Evolutionary conservation across 192 early-diverging fungal genomes (phyloP).

Genomic region (Pilobolus umbonatus): DNA sequence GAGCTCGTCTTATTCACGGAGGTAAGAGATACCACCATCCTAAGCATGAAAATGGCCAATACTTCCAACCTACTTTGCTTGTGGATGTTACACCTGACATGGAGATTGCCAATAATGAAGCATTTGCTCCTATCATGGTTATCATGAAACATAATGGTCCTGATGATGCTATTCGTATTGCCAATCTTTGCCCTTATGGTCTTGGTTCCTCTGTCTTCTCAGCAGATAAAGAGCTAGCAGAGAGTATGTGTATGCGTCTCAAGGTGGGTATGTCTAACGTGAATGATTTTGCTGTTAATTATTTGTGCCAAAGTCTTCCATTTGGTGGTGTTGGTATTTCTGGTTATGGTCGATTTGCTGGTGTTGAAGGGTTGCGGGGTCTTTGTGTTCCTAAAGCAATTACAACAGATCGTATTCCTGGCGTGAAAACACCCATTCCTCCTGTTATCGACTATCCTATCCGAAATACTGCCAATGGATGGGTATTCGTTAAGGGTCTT

Average conservation of each 20-base stretch:
- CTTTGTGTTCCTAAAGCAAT: constrained; percentile 65
- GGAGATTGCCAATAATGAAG: constrained; percentile 70
- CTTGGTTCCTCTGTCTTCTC: constrained; percentile 81
- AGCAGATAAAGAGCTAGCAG: constrained; percentile 54
- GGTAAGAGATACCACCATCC: constrained; percentile 69
- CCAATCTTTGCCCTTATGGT: constrained; percentile 69
- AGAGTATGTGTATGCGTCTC: constrained; percentile 54
- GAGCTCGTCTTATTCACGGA: constrained; percentile 67
- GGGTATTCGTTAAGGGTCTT: constrained; percentile 52
- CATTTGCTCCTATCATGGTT: constrained; percentile 79
- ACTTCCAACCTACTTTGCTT: constrained; percentile 77
- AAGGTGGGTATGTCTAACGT: constrained; percentile 78
- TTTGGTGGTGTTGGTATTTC: constrained; percentile 80
- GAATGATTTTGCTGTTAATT: constrained; percentile 85
- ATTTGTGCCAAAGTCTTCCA: constrained; percentile 76
- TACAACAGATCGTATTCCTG: constrained; percentile 67
- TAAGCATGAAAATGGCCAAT: constrained; percentile 67
- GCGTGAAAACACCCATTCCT: constrained; percentile 71
- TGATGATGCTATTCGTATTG: constrained; percentile 61
- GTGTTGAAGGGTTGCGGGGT: constrained; percentile 68
- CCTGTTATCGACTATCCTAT: constrained; percentile 75
- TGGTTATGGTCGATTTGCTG: constrained; percentile 70
- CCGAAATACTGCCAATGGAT: constrained; percentile 47
- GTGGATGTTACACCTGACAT: constrained; percentile 73
- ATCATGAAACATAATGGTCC: constrained; percentile 67